Percentiles rank a stretch among this genome's conserved stretches.
phyloP scores from a whole-genome alignment of 305 asterid genomes.

The Fraxinus velutina region DNA sequence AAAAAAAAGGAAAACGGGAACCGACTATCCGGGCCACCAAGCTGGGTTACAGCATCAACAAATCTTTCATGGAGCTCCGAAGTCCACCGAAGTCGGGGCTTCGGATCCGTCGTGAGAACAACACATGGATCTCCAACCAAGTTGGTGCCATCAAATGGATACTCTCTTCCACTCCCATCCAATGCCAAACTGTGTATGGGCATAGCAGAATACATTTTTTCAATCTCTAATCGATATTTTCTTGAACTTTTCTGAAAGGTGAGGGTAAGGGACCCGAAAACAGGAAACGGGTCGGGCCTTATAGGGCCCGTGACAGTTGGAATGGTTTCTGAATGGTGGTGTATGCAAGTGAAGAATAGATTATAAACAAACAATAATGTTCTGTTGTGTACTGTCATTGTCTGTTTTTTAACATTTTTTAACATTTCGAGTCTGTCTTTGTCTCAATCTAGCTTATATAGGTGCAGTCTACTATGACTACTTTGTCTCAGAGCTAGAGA shows the following conservation, averaged over 20 bases:
- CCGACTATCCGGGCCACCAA: slow-evolving; percentile 90
- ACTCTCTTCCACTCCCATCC: slow-evolving; percentile 37
- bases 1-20: not conserved
- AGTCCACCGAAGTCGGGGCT: slow-evolving; percentile 92
- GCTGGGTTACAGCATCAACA: slow-evolving; percentile 78
- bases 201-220: slow-evolving; percentile 54
- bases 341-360: not conserved
- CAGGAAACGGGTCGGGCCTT: not conserved
- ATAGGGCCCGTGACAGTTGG: not conserved
- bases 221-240: not conserved
- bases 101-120: slow-evolving; percentile 68
- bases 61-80: slow-evolving; percentile 85
- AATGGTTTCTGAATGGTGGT: not conserved
- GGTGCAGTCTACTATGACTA: not conserved
- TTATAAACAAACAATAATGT: not conserved
- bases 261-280: not conserved
- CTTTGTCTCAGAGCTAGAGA: not conserved
- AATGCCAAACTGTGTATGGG: slow-evolving; percentile 45
- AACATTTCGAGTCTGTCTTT: not conserved
- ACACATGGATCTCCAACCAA: slow-evolving; percentile 76
- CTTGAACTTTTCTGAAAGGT: not conserved
- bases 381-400: not conserved
- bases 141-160: slow-evolving; percentile 56
- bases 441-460: not conserved
- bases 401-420: not conserved